These are phyloP conservation scores for Candida insectalens DNA, from an alignment of 805 yeast species.

Conservation along the genomic window DNA sequence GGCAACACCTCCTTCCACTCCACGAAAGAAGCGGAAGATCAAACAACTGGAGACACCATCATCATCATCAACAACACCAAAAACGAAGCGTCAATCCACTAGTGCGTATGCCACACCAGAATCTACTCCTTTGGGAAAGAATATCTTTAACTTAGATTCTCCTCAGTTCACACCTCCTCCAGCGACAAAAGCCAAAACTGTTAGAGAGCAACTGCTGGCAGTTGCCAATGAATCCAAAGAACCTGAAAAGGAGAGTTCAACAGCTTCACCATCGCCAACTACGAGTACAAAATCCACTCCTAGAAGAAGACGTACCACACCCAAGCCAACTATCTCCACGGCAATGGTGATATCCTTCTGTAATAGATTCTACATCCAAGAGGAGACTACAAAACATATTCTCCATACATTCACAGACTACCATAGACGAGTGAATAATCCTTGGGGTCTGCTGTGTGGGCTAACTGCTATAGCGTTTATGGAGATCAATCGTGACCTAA, in stretches of 20 bases:
- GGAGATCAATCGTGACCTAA: constrained; percentile 38
- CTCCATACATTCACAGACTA: constrained; percentile 40
- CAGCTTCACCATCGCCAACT: neutral
- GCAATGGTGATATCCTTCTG: constrained; percentile 39
- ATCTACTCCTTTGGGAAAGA: constrained; percentile 8
- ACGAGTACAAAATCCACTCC: neutral
- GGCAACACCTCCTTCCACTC: constrained; percentile 10
- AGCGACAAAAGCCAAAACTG: neutral
- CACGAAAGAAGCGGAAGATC: constrained; percentile 5
- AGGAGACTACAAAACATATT: constrained; percentile 38
- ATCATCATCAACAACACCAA: neutral
- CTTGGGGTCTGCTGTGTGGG: constrained; percentile 67
- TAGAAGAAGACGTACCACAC: neutral
- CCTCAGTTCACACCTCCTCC: neutral
- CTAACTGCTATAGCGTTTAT: constrained; percentile 49
- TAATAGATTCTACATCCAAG: constrained; percentile 55
- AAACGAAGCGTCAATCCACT: neutral
- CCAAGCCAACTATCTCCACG: constrained; percentile 17
- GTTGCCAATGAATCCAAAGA: constrained; percentile 1
- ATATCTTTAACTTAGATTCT: constrained; percentile 1
- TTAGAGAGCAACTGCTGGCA: constrained; percentile 2
- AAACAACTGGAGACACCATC: constrained; percentile 2
- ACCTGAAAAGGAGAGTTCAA: too few species aligned
- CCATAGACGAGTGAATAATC: constrained; percentile 44
- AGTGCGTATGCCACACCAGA: constrained; percentile 12